Conservation (phyloP, 1,139 yeast genomes). For the Suhomyces atakaporum region DNA sequence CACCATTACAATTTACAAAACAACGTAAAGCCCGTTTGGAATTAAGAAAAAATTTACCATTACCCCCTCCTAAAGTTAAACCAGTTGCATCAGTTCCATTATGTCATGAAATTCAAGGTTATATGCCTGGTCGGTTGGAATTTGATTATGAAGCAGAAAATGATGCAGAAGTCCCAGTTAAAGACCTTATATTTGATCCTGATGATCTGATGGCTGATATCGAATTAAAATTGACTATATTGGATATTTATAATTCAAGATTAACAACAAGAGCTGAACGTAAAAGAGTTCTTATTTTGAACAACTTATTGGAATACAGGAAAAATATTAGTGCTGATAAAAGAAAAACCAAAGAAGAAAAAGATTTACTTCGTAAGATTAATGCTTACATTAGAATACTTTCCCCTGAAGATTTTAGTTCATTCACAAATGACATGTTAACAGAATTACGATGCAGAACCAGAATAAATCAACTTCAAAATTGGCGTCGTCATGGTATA, state of each 20-base stretch:
- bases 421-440: slow-evolving; percentile 69
- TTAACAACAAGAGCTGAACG: slow-evolving; percentile 91
- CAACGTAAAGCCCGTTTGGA: slow-evolving; percentile 74
- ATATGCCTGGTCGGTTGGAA: slow-evolving; percentile 97
- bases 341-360: slow-evolving; percentile 84
- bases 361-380: slow-evolving; percentile 70
- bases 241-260: slow-evolving; percentile 87
- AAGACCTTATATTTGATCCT: slow-evolving; percentile 93
- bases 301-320: slow-evolving; percentile 80
- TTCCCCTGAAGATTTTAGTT: slow-evolving; percentile 77
- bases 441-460: slow-evolving; percentile 78
- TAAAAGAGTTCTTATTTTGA: slow-evolving; percentile 76
- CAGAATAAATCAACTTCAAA: slow-evolving; percentile 86
- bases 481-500: slow-evolving; percentile 89
- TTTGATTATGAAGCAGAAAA: slow-evolving; percentile 96
- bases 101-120: slow-evolving; percentile 96
- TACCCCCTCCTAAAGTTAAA: slow-evolving; percentile 79
- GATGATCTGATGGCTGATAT: slow-evolving; percentile 88
- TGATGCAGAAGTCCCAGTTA: slow-evolving; percentile 92
- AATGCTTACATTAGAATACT: slow-evolving; percentile 82
- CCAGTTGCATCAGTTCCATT: slow-evolving; percentile 92
- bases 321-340: slow-evolving; percentile 76
- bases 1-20: slow-evolving; percentile 70
- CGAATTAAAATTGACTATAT: slow-evolving; percentile 80
- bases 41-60: slow-evolving; percentile 57